phyloP scores from a whole-genome alignment of 2,329 filamentous ascomycete species.

The Colletotrichum theobromicola region DNA sequence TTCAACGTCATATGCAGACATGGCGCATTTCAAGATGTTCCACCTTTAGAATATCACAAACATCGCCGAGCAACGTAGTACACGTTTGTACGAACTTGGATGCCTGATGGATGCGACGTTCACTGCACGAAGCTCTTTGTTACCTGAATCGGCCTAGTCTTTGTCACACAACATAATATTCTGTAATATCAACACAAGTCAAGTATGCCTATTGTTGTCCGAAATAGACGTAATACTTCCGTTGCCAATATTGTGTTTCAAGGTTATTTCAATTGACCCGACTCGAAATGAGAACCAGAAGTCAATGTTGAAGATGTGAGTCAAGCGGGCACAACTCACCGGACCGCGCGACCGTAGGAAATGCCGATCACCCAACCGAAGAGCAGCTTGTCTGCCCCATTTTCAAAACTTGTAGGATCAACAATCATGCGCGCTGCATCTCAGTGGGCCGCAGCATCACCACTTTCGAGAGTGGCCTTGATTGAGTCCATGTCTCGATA shows the following conservation, averaged over 20 bases:
- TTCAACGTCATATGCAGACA: neutral
- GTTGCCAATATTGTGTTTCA: neutral
- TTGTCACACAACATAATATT: neutral
- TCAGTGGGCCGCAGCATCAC: neutral
- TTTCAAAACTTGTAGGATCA: neutral
- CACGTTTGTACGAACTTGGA: neutral
- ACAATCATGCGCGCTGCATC: neutral
- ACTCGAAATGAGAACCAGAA: neutral
- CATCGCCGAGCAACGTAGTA: neutral
- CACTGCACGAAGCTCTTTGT: neutral
- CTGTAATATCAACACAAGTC: neutral
- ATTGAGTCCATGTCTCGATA: neutral
- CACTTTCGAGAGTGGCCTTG: neutral
- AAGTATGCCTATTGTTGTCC: neutral
- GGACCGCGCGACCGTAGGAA: neutral
- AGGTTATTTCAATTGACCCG: neutral
- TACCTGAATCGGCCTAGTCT: neutral
- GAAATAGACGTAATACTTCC: neutral
- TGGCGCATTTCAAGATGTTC: neutral
- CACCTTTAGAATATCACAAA: neutral
- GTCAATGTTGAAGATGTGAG: neutral
- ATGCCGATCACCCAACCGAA: neutral
- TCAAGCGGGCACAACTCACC: neutral
- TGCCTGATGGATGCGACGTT: neutral
- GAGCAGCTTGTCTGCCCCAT: neutral